phyloP scores from a whole-genome alignment of 495 filamentous ascomycete species.

The Penicillium silybi region DNA sequence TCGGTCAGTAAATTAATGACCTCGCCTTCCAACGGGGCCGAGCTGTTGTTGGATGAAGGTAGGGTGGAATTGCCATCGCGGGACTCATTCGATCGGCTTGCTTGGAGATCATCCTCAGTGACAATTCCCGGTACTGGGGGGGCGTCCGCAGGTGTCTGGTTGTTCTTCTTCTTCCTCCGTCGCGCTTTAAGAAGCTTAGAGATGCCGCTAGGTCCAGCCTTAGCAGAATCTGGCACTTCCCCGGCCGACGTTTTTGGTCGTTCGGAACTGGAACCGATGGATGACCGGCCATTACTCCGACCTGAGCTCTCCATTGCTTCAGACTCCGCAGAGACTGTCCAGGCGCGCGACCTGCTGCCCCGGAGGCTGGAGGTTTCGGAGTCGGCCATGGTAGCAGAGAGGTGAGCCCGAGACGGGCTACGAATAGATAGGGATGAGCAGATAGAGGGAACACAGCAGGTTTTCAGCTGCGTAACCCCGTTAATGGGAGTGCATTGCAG shows the following conservation, averaged over 20 bases:
- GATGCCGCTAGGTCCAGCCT: constrained; percentile 40
- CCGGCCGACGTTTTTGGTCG: constrained; percentile 41
- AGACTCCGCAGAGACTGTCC: constrained; percentile 31
- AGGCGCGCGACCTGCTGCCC: constrained; percentile 25
- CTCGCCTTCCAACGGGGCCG: constrained; percentile 21
- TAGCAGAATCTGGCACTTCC: constrained; percentile 33
- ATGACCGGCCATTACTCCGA: constrained; percentile 43
- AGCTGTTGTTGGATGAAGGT: constrained; percentile 30
- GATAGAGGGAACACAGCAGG: constrained; percentile 4
- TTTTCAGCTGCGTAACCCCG: not conserved
- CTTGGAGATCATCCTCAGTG: constrained; percentile 19
- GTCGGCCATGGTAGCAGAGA: constrained; percentile 25
- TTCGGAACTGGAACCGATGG: constrained; percentile 41
- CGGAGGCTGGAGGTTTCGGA: constrained; percentile 29
- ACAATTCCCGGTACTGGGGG: constrained; percentile 18
- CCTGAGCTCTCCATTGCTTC: constrained; percentile 32
- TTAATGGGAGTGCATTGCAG: not conserved
- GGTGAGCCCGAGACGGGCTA: not conserved
- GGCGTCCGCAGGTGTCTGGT: constrained; percentile 29
- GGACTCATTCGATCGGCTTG: constrained; percentile 26
- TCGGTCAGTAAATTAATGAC: constrained; percentile 60
- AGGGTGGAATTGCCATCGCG: constrained; percentile 19
- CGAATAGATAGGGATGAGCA: constrained; percentile 1
- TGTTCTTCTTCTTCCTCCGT: constrained; percentile 41
- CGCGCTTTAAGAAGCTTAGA: constrained; percentile 52